Conservation (phyloP, 2,329 filamentous ascomycete species). For the Xylaria sp. region DNA sequence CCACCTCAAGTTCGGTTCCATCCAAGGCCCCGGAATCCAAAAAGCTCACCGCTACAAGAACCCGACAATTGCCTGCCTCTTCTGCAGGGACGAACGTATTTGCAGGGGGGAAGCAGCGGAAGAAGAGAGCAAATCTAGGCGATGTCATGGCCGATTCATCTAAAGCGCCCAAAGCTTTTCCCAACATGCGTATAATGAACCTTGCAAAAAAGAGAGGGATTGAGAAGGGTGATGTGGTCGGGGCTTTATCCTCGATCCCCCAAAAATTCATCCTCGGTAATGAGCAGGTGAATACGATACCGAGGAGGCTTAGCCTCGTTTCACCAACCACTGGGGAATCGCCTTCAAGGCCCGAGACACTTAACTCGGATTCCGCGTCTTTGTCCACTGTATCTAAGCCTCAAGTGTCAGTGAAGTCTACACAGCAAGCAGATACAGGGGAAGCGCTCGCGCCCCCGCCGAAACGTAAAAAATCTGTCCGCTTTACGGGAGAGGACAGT, state of each 20-base stretch:
- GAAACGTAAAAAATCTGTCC: slow-evolving; percentile 54
- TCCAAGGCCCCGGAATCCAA: slow-evolving; percentile 43
- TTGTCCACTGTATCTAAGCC: slow-evolving; percentile 10
- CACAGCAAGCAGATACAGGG: slow-evolving; percentile 11
- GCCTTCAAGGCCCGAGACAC: not conserved
- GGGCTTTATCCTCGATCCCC: slow-evolving; percentile 52
- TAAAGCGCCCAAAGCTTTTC: slow-evolving; percentile 56
- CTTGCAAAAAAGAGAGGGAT: slow-evolving; percentile 57
- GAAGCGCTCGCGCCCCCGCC: slow-evolving; percentile 25
- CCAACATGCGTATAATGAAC: slow-evolving; percentile 52
- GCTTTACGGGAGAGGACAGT: slow-evolving; percentile 48
- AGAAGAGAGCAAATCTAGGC: slow-evolving; percentile 51
- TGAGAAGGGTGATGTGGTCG: slow-evolving; percentile 56
- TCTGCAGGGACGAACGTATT: slow-evolving; percentile 57
- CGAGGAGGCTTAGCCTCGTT: slow-evolving; percentile 26
- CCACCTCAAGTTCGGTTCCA: slow-evolving; percentile 21
- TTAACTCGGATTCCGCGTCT: not conserved
- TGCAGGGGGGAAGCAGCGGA: slow-evolving; percentile 54
- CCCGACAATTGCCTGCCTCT: slow-evolving; percentile 33
- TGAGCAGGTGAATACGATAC: slow-evolving; percentile 27
- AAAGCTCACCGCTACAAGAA: slow-evolving; percentile 46
- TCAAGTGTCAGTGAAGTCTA: slow-evolving; percentile 16
- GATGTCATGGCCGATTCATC: slow-evolving; percentile 56
- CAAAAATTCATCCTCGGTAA: slow-evolving; percentile 45
- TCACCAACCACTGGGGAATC: slow-evolving; percentile 15